Evolutionary conservation across 805 yeast genomes (phyloP), one percentile per base, ranked within the genome.

Genomic region (Starmerella vaccinii): DNA sequence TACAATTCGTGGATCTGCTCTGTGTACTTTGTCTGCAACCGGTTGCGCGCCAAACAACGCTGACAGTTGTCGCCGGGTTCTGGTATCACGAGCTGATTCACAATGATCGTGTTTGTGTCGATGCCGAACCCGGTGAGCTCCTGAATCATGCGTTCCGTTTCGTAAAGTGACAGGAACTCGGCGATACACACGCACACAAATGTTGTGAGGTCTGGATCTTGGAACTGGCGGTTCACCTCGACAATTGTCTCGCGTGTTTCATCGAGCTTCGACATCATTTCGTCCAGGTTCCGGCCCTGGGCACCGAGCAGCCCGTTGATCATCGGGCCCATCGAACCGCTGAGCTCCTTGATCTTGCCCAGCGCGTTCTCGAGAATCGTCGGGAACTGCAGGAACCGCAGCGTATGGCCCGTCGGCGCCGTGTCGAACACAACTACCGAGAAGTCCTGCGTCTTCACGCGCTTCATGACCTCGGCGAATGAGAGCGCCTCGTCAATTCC

Each of bases 331-430:
- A 92, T 76, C 62, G 78, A 79, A 13, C 89, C 83, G 38, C 90
- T 80, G 50, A 92, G 75, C 60, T 87, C 95, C 61, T 88, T 81
- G 66, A 92, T 81, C 64, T 90, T 92, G 46, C 83, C 81, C 59
- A 92, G 74, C 33, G 95, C 76, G 65, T 86, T 87, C 61, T 88
- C 94, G 55, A 92, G 72, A 3, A 96, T 89, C 26, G 94, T 78
- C 34, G 99, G 99, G 62, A 92, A 78, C 68, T 89, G 96, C 66
- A 92, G 74, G 68, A 92, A 92, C 63, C 99, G 79, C 61, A 92
- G 73, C 2, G 98, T 92, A 69, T 92, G 99, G 33, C 99, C 99
- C 0, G 99, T 92, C 60, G 99, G 99, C 0, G 99, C 98, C n/a
- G 99, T 92, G 68, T 92, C 99, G 63, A 92, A 92, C 58, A 92